Evolutionary conservation across 768 basidiomycete genomes (phyloP).

Genomic region (Termitomyces sp.): DNA sequence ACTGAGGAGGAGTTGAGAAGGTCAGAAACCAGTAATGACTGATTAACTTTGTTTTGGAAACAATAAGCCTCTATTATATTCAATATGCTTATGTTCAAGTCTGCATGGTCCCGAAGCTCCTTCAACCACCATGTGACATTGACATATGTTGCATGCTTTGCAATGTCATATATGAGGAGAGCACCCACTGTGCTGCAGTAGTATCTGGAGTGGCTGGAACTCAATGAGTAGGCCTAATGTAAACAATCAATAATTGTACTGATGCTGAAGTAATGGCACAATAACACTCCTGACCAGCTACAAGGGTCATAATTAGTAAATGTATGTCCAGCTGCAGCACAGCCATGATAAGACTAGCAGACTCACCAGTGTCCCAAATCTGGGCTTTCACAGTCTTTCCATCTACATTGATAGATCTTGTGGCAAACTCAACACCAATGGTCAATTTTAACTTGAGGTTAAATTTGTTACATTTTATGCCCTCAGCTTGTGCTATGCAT

Average conservation of each 20-base stretch:
- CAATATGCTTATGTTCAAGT: slow-evolving; percentile 90
- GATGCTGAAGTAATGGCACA: slow-evolving; percentile 96
- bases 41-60: too few relatives aligned
- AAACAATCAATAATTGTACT: slow-evolving; percentile 23
- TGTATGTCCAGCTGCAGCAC: neutral
- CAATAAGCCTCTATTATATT: too few relatives aligned
- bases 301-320: slow-evolving; percentile 3
- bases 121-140: slow-evolving; percentile 96
- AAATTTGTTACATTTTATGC: slow-evolving; percentile 99
- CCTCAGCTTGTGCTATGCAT: too few relatives aligned
- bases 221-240: neutral
- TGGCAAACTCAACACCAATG: slow-evolving; percentile 98
- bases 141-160: slow-evolving; percentile 90
- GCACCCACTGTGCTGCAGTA: slow-evolving; percentile 96
- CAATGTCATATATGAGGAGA: slow-evolving; percentile 90
- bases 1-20: too few relatives aligned
- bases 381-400: slow-evolving; percentile 97
- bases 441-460: slow-evolving; percentile 99
- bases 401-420: slow-evolving; percentile 92
- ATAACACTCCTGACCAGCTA: slow-evolving; percentile 96
- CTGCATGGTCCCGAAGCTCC: slow-evolving; percentile 93
- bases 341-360: slow-evolving; percentile 2
- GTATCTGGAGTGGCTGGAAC: slow-evolving; percentile 49
- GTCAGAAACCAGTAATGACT: too few relatives aligned
- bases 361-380: slow-evolving; percentile 97